Percentiles rank a stretch among this genome's conserved stretches.
Evolutionary conservation across 768 basidiomycete species (phyloP).

Genomic region (Infundibulicybe gibba): DNA sequence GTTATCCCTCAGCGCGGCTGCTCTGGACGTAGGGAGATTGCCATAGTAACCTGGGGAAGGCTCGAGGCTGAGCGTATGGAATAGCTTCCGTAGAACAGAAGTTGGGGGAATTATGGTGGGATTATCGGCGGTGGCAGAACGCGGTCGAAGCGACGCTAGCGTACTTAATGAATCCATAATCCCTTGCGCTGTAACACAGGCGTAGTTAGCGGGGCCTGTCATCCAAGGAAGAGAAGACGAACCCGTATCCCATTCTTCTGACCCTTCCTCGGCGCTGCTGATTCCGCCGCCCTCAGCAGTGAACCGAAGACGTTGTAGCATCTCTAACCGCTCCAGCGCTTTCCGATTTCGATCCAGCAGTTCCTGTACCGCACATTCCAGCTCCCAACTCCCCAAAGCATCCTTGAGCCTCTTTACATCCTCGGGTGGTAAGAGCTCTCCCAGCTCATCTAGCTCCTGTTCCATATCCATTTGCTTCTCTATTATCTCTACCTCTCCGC

Average conservation of each 20-base stretch:
- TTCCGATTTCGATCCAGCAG: slow-evolving; percentile 61
- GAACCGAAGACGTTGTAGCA: slow-evolving; percentile 59
- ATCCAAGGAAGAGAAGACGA: slow-evolving; percentile 19
- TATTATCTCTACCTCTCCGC: slow-evolving; percentile 6
- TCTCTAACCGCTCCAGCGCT: slow-evolving; percentile 61
- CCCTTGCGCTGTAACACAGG: slow-evolving; percentile 52
- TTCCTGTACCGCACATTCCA: slow-evolving; percentile 69
- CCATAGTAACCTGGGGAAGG: slow-evolving; percentile 71
- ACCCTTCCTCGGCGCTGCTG: slow-evolving; percentile 53
- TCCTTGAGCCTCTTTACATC: slow-evolving; percentile 56
- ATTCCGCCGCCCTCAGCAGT: slow-evolving; percentile 39
- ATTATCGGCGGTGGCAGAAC: slow-evolving; percentile 48
- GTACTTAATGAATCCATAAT: slow-evolving; percentile 68
- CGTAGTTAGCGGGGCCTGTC: slow-evolving; percentile 5
- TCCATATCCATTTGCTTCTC: slow-evolving; percentile 26
- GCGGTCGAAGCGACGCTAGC: slow-evolving; percentile 70
- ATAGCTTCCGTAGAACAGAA: slow-evolving; percentile 63
- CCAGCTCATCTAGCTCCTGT: slow-evolving; percentile 27
- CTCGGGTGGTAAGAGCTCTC: slow-evolving; percentile 53
- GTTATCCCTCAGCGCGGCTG: slow-evolving; percentile 70
- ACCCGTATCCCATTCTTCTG: slow-evolving; percentile 87
- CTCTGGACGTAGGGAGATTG: slow-evolving; percentile 54
- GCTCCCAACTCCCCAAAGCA: slow-evolving; percentile 54
- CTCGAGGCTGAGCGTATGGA: slow-evolving; percentile 61
- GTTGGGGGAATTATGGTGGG: slow-evolving; percentile 62